phyloP scores from a whole-genome alignment of 2,329 filamentous ascomycete genomes.

The Didymella sp. region DNA sequence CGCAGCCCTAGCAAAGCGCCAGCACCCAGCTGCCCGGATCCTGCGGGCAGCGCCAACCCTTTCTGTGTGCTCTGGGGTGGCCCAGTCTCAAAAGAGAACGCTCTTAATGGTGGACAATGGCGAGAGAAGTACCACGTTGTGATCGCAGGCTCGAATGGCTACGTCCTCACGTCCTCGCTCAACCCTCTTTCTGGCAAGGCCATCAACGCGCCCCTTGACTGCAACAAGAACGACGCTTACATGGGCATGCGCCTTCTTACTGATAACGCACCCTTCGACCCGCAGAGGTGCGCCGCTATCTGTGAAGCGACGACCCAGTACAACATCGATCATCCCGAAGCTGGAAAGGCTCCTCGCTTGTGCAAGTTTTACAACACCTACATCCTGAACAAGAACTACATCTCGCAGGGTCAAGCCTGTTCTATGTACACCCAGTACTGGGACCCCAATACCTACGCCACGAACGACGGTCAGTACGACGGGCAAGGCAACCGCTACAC shows the following conservation, averaged over 20 bases:
- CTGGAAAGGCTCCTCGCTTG: neutral
- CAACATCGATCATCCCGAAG: conserved; percentile 4
- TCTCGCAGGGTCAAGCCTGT: conserved; percentile 42
- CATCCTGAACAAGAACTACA: conserved; percentile 36
- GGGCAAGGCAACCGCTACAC: conserved; percentile 5
- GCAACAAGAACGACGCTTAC: conserved; percentile 7
- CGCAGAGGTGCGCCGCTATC: neutral
- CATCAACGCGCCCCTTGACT: conserved; percentile 11
- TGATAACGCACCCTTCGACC: conserved; percentile 1
- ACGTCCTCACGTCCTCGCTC: neutral
- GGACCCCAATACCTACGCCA: conserved; percentile 6
- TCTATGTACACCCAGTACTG: conserved; percentile 24
- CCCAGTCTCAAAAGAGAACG: neutral
- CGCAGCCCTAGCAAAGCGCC: conserved; percentile 1
- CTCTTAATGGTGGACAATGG: conserved; percentile 3
- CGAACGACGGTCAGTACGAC: conserved; percentile 3
- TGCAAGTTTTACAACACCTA: conserved; percentile 48
- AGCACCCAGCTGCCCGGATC: neutral
- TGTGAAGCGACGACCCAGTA: conserved; percentile 7
- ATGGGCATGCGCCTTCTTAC: conserved; percentile 2
- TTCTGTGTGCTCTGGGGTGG: conserved; percentile 2
- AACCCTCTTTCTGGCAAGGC: neutral
- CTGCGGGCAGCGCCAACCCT: neutral
- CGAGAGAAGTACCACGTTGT: conserved; percentile 10
- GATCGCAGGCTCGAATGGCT: conserved; percentile 6